These are phyloP conservation scores for Huntiella bhutanensis DNA, from an alignment of 2,329 filamentous ascomycete species.

Conservation along the genomic window DNA sequence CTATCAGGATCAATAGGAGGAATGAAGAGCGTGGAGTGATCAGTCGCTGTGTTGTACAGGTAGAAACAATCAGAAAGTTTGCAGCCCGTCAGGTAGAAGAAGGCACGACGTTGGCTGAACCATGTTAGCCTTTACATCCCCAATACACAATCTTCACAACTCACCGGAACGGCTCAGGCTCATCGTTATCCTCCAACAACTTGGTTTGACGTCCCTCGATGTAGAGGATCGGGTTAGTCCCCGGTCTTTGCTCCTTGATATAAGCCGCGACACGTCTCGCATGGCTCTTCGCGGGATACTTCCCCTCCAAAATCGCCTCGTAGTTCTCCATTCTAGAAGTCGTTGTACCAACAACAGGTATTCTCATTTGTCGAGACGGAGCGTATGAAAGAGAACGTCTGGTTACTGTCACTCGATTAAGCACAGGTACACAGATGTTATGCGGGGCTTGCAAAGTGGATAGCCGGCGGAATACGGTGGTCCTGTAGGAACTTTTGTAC, in stretches of 20 bases:
- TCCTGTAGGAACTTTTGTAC: slow-evolving; percentile 2
- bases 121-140: neutral
- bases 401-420: neutral
- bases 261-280: slow-evolving; percentile 66
- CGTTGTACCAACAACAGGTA: slow-evolving; percentile 1
- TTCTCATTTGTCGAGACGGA: slow-evolving; percentile 2
- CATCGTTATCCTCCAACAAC: slow-evolving; percentile 79
- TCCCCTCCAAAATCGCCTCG: slow-evolving; percentile 36
- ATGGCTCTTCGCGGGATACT: slow-evolving; percentile 74
- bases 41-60: slow-evolving; percentile 57
- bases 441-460: neutral
- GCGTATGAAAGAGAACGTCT: neutral
- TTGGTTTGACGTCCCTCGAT: slow-evolving; percentile 68
- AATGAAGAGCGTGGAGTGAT: slow-evolving; percentile 71
- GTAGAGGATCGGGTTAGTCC: slow-evolving; percentile 56
- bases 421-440: neutral
- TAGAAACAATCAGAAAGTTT: slow-evolving; percentile 62
- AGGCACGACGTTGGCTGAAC: slow-evolving; percentile 68
- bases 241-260: slow-evolving; percentile 47
- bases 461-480: neutral
- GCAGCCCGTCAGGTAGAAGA: slow-evolving; percentile 86
- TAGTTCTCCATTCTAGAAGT: slow-evolving; percentile 11
- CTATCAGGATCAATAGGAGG: slow-evolving; percentile 72
- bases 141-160: neutral
- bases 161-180: slow-evolving; percentile 61